Percentiles rank a stretch among this genome's conserved stretches.
Evolutionary conservation across 139 green algal species (phyloP).

Genomic region (Closterium sp.): DNA sequence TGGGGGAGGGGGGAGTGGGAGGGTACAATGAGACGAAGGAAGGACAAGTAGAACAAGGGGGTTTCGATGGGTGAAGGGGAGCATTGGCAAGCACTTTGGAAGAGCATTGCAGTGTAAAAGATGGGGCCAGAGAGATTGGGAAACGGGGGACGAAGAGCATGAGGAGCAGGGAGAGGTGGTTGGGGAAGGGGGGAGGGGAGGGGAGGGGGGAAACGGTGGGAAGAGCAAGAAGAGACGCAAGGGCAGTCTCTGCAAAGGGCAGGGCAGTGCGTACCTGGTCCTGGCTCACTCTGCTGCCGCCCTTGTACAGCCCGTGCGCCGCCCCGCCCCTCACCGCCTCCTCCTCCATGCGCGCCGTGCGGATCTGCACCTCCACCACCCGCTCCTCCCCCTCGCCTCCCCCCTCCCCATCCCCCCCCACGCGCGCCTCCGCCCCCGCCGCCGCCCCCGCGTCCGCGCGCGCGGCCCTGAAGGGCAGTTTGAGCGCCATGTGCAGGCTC

Average conservation of each 20-base stretch:
- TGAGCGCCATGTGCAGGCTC: conserved; percentile 78
- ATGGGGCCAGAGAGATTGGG: not conserved
- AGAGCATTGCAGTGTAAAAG: not conserved
- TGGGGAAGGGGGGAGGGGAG: not conserved
- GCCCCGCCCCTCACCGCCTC: conserved; percentile 75
- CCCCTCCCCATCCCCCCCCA: not conserved
- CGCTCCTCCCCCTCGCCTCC: not conserved
- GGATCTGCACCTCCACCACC: conserved; percentile 66
- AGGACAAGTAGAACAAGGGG: not conserved
- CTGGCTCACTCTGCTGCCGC: conserved; percentile 2
- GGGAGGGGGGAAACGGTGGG: not conserved
- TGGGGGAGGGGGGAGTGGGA: not conserved
- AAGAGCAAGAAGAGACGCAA: not conserved
- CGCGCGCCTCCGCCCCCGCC: too few species aligned
- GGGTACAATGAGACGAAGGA: not conserved
- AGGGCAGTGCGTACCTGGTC: not conserved
- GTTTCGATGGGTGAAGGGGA: not conserved
- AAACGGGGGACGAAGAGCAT: not conserved
- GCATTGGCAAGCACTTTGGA: too few species aligned
- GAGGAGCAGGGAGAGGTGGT: not conserved
- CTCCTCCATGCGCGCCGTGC: conserved; percentile 71
- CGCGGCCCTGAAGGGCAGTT: not conserved
- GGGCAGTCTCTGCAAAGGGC: not conserved
- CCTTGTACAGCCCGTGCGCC: conserved; percentile 85
- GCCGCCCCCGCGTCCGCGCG: not conserved